phyloP scores from a whole-genome alignment of 352 stramenopile species.

The Halophytophthora polymorphica region DNA sequence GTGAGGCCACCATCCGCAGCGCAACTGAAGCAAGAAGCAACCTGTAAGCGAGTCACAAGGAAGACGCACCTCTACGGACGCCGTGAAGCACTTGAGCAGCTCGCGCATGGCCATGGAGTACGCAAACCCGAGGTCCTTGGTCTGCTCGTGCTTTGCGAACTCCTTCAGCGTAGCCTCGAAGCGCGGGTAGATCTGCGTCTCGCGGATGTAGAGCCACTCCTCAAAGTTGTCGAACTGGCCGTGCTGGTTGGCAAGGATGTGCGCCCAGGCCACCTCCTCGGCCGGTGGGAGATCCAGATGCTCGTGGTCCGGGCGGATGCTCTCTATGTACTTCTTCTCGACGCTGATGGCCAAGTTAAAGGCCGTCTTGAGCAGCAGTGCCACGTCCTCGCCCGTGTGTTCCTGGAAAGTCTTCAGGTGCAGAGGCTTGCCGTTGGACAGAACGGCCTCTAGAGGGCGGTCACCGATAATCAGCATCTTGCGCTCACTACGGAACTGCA shows the following conservation, averaged over 20 bases:
- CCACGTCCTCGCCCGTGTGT: slow-evolving; percentile 60
- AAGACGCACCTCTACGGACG: slow-evolving; percentile 65
- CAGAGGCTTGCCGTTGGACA: slow-evolving; percentile 71
- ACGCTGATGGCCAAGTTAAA: slow-evolving; percentile 82
- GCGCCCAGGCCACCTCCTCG: slow-evolving; percentile 74
- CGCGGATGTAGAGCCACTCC: slow-evolving; percentile 77
- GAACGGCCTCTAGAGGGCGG: slow-evolving; percentile 50
- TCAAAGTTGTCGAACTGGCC: slow-evolving; percentile 83
- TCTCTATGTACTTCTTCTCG: slow-evolving; percentile 80
- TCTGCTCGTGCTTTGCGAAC: slow-evolving; percentile 55
- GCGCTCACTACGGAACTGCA: slow-evolving; percentile 41
- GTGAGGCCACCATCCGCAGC: slow-evolving; percentile 1
- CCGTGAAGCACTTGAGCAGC: slow-evolving; percentile 79
- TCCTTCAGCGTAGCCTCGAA: slow-evolving; percentile 59
- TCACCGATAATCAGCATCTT: slow-evolving; percentile 64
- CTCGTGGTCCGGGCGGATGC: slow-evolving; percentile 40
- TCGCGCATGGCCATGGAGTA: slow-evolving; percentile 79
- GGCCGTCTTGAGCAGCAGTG: slow-evolving; percentile 67
- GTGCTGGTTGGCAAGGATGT: slow-evolving; percentile 82
- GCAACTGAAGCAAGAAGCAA: background rate
- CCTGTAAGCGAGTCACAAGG: background rate
- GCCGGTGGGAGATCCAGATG: slow-evolving; percentile 37
- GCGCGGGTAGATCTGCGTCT: slow-evolving; percentile 77
- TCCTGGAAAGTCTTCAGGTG: slow-evolving; percentile 39
- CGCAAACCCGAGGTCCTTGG: slow-evolving; percentile 72